phyloP scores from a whole-genome alignment of 2,329 filamentous ascomycete genomes.

The Fusarium foetens region DNA sequence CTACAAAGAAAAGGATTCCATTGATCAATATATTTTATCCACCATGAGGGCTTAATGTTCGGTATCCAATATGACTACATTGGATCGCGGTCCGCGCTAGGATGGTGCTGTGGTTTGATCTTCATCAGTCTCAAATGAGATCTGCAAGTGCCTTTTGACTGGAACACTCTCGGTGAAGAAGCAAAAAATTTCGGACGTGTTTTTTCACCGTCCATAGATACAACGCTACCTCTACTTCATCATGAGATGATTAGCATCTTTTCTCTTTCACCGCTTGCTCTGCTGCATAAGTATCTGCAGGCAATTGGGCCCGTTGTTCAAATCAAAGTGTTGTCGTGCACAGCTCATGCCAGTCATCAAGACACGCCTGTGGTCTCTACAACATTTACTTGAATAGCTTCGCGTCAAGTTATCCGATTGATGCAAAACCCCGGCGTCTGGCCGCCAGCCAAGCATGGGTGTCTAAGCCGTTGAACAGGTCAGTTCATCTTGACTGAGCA shows the following conservation, averaged over 20 bases:
- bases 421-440: slow-evolving; percentile 35
- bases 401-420: slow-evolving; percentile 20
- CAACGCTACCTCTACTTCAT: slow-evolving; percentile 12
- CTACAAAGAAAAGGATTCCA: slow-evolving; percentile 13
- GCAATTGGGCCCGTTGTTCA: slow-evolving; percentile 23
- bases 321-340: slow-evolving; percentile 28
- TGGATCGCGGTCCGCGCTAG: slow-evolving; percentile 28
- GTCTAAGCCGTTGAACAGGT: slow-evolving; percentile 37
- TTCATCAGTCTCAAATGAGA: slow-evolving; percentile 24
- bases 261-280: slow-evolving; percentile 42
- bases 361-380: slow-evolving; percentile 35
- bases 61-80: slow-evolving; percentile 14
- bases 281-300: slow-evolving; percentile 38
- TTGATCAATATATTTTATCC: slow-evolving; percentile 24
- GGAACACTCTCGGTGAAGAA: slow-evolving; percentile 10
- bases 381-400: slow-evolving; percentile 2
- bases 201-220: slow-evolving; percentile 1
- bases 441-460: slow-evolving; percentile 35
- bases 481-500: slow-evolving; percentile 33
- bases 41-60: slow-evolving; percentile 20
- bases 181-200: not conserved
- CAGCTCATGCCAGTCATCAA: slow-evolving; percentile 25
- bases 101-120: slow-evolving; percentile 21
- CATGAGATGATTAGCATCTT: slow-evolving; percentile 18
- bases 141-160: slow-evolving; percentile 19